These are phyloP conservation scores for Clausena lansium DNA, from an alignment of 345 rosid species.

Conservation along the genomic window DNA sequence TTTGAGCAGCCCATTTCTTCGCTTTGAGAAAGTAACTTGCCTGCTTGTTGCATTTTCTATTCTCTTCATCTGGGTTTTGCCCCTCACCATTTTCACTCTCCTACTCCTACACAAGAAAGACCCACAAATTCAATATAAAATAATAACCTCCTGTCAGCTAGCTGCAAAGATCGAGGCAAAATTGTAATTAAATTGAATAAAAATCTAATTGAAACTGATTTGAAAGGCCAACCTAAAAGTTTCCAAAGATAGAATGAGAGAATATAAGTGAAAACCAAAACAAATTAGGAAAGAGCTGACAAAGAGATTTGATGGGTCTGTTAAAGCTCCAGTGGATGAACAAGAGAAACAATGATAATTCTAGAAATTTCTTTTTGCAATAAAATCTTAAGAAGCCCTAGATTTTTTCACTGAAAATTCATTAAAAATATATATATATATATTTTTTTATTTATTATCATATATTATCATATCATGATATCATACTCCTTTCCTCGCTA, in stretches of 20 bases:
- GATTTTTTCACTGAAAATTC: constrained; percentile 22
- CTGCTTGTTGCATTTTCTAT: constrained; percentile 84
- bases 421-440: not conserved
- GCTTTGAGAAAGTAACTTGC: constrained; percentile 88
- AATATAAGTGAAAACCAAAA: not conserved
- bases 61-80: constrained; percentile 89
- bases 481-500: constrained; percentile 10
- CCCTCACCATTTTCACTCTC: constrained; percentile 59
- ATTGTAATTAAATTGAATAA: not conserved
- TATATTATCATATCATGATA: not conserved
- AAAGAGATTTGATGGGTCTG: not conserved
- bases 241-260: constrained; percentile 30
- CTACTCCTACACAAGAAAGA: not conserved
- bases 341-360: constrained; percentile 8
- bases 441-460: not conserved
- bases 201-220: not conserved
- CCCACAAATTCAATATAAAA: not conserved
- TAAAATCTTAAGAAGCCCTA: constrained; percentile 44
- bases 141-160: too few relatives aligned
- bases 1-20: constrained; percentile 78
- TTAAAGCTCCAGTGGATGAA: constrained; percentile 12
- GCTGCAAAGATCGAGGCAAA: not conserved
- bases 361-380: not conserved
- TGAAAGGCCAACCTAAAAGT: constrained; percentile 3
- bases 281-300: constrained; percentile 24